These are phyloP conservation scores for Byssochlamys sp. DNA, from an alignment of 2,329 filamentous ascomycete genomes.

Conservation along the genomic window DNA sequence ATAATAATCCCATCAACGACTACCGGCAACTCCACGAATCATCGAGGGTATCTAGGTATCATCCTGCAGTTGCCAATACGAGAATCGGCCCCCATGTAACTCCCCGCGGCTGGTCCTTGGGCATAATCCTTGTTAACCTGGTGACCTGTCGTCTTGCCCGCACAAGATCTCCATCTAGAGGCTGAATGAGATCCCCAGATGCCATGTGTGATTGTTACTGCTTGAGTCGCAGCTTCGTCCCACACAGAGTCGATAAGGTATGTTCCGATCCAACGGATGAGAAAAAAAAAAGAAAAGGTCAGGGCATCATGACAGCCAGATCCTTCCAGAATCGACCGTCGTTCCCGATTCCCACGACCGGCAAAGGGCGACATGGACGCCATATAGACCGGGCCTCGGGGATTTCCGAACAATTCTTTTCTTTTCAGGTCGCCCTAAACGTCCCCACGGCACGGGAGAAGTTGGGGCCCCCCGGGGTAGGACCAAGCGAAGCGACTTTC, in stretches of 20 bases:
- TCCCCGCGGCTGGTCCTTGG: neutral
- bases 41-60: neutral
- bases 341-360: neutral
- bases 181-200: neutral
- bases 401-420: neutral
- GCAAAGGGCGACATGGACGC: neutral
- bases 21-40: neutral
- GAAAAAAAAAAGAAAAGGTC: neutral
- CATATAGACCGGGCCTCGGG: neutral
- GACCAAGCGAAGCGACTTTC: neutral
- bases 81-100: neutral
- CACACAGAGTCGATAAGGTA: neutral
- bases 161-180: neutral
- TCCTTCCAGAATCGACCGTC: neutral
- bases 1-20: neutral
- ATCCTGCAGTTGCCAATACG: neutral
- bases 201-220: neutral
- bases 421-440: neutral
- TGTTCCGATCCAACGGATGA: neutral
- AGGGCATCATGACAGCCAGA: neutral
- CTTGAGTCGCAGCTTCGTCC: neutral
- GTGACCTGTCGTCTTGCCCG: neutral
- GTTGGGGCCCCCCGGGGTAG: neutral
- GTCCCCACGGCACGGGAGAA: neutral
- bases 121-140: neutral